phyloP scores from a whole-genome alignment of 2,329 filamentous ascomycete species.

The Malbranchea zuffiana region DNA sequence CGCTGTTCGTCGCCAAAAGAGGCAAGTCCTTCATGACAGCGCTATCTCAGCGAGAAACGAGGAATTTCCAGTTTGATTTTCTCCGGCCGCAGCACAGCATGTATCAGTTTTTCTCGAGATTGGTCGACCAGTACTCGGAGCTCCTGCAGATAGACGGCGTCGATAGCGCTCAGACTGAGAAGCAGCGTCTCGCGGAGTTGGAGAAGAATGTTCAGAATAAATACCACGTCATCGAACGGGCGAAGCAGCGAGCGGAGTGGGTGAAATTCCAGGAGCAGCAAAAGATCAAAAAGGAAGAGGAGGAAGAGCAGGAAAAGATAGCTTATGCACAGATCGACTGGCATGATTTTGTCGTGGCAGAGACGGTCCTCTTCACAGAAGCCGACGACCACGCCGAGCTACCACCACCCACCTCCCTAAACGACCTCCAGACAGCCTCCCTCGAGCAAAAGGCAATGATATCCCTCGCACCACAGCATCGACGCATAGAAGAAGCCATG shows the following conservation, averaged over 20 bases:
- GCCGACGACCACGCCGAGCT: conserved; percentile 76
- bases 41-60: conserved; percentile 74
- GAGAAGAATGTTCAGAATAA: conserved; percentile 67
- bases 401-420: conserved; percentile 76
- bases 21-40: conserved; percentile 85
- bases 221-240: conserved; percentile 65
- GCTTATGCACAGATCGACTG: conserved; percentile 84
- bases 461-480: conserved; percentile 62
- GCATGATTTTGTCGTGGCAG: conserved; percentile 94
- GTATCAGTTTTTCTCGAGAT: conserved; percentile 86
- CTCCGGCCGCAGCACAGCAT: conserved; percentile 89
- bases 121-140: conserved; percentile 87
- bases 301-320: conserved; percentile 68
- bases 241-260: conserved; percentile 80
- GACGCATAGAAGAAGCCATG: conserved; percentile 91
- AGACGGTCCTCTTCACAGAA: conserved; percentile 86
- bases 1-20: conserved; percentile 84
- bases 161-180: conserved; percentile 59
- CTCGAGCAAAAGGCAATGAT: conserved; percentile 90
- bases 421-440: conserved; percentile 86
- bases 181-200: conserved; percentile 61
- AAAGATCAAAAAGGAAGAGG: conserved; percentile 79
- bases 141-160: conserved; percentile 58
- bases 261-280: conserved; percentile 72
- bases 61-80: conserved; percentile 94